phyloP scores from a whole-genome alignment of 192 early-diverging fungal species.

The Ramicandelaber brevisporus region DNA sequence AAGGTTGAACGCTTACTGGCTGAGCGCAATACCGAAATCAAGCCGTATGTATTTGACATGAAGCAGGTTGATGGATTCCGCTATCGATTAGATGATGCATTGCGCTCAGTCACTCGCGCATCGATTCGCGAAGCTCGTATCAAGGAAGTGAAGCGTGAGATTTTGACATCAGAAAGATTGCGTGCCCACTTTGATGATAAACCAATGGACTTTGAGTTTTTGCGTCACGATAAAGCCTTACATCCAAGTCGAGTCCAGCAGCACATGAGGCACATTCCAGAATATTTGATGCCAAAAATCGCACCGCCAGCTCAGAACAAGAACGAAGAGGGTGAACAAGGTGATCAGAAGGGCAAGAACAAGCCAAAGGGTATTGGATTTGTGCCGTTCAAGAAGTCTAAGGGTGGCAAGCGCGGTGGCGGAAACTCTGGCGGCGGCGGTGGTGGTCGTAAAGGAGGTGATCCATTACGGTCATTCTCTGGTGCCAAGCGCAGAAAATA shows the following conservation, averaged over 20 bases:
- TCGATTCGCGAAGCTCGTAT: slow-evolving; percentile 72
- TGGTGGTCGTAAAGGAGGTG: too few species aligned
- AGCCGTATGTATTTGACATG: slow-evolving; percentile 71
- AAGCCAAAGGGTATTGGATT: slow-evolving; percentile 12
- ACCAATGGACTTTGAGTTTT: slow-evolving; percentile 67
- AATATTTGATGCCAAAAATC: slow-evolving; percentile 76
- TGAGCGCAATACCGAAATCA: slow-evolving; percentile 34
- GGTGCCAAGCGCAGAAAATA: too few species aligned
- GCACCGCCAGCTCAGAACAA: slow-evolving; percentile 14
- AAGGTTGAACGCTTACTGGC: slow-evolving; percentile 31
- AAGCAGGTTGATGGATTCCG: slow-evolving; percentile 71
- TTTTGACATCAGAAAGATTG: slow-evolving; percentile 84
- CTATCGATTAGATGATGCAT: slow-evolving; percentile 71
- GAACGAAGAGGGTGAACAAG: background rate
- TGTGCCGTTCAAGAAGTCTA: slow-evolving; percentile 17
- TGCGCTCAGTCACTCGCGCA: slow-evolving; percentile 42
- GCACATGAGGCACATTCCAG: slow-evolving; percentile 83
- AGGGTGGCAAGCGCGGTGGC: slow-evolving; percentile 9
- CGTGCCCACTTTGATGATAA: slow-evolving; percentile 94
- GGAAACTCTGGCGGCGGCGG: too few species aligned
- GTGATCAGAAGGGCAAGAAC: slow-evolving; percentile 11
- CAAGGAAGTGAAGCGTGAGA: slow-evolving; percentile 89
- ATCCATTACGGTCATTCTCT: too few species aligned
- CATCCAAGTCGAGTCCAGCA: slow-evolving; percentile 56
- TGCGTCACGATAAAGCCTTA: slow-evolving; percentile 75